phyloP scores from a whole-genome alignment of 2,329 filamentous ascomycete species.

The Fusarium illudens region DNA sequence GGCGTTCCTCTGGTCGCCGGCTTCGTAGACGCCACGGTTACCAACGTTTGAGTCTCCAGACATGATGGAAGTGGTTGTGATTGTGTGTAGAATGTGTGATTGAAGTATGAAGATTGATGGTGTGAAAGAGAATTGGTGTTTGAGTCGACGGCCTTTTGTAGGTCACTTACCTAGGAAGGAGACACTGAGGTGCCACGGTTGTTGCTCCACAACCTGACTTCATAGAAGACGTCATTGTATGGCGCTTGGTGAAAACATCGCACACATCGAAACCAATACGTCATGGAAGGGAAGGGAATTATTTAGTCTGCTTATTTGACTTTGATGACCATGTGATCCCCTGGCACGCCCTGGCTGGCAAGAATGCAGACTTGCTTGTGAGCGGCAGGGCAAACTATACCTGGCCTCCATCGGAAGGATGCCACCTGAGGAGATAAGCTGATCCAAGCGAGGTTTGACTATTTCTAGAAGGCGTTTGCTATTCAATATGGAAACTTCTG shows the following conservation, averaged over 20 bases:
- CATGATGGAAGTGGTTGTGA: constrained; percentile 39
- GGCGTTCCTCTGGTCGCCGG: constrained; percentile 76
- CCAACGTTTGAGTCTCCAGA: constrained; percentile 71
- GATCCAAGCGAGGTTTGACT: background rate
- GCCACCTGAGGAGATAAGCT: background rate
- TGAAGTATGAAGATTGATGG: background rate
- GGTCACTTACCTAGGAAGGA: no score
- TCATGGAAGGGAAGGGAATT: constrained; percentile 24
- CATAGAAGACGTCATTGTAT: constrained; percentile 45
- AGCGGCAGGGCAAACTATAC: background rate
- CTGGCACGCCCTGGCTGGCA: background rate
- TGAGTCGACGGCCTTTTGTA: constrained; percentile 29
- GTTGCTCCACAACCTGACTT: constrained; percentile 40
- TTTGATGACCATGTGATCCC: constrained; percentile 13
- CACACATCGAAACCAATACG: constrained; percentile 26
- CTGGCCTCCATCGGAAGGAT: constrained; percentile 6
- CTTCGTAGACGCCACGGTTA: constrained; percentile 72
- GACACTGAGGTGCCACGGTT: constrained; percentile 24
- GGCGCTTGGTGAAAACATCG: constrained; percentile 18
- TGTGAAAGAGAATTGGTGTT: background rate
- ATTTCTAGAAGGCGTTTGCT: background rate
- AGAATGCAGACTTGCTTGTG: background rate
- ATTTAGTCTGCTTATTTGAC: constrained; percentile 17
- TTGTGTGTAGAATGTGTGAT: background rate
- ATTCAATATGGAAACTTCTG: background rate